phyloP scores from a whole-genome alignment of 1,284 basidiomycete species.

The Pseudozyma tsukubaensis region DNA sequence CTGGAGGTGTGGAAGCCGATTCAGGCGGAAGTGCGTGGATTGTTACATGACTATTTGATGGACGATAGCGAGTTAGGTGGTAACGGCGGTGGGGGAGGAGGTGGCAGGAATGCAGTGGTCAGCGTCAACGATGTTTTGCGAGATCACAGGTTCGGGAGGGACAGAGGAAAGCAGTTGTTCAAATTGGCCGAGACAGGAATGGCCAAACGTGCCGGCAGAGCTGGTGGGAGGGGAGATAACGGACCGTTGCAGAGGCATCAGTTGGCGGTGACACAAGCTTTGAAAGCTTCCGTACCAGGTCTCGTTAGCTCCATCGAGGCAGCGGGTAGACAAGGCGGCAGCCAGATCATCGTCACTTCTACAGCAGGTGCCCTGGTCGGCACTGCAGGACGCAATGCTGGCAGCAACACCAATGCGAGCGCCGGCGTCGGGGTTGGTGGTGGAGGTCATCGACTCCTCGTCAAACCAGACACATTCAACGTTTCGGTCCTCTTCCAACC shows the following conservation, averaged over 20 bases:
- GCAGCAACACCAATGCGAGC: background rate
- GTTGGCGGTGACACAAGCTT: slow-evolving; percentile 83
- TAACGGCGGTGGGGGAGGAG: slow-evolving; percentile 80
- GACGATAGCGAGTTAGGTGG: too few relatives aligned
- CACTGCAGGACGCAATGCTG: background rate
- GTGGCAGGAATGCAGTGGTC: slow-evolving; percentile 84
- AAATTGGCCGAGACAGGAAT: slow-evolving; percentile 80
- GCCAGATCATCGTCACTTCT: slow-evolving; percentile 21
- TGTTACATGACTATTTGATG: slow-evolving; percentile 91
- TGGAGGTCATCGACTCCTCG: slow-evolving; percentile 85
- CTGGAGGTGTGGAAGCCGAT: slow-evolving; percentile 91
- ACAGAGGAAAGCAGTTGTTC: slow-evolving; percentile 74
- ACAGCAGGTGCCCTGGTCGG: background rate
- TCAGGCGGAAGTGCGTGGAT: slow-evolving; percentile 81
- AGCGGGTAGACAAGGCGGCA: slow-evolving; percentile 7
- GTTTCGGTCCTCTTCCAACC: slow-evolving; percentile 93
- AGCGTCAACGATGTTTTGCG: slow-evolving; percentile 91
- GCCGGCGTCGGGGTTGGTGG: slow-evolving; percentile 30
- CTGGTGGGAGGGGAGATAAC: slow-evolving; percentile 72
- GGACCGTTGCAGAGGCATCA: slow-evolving; percentile 79
- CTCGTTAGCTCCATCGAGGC: slow-evolving; percentile 73
- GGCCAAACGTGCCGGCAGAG: slow-evolving; percentile 9
- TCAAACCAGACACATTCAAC: slow-evolving; percentile 93
- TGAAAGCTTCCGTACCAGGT: slow-evolving; percentile 92
- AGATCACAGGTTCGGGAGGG: slow-evolving; percentile 53